Base-by-base conservation (phyloP, 805 yeast species). In the Cyberlindnera mrakii region DNA sequence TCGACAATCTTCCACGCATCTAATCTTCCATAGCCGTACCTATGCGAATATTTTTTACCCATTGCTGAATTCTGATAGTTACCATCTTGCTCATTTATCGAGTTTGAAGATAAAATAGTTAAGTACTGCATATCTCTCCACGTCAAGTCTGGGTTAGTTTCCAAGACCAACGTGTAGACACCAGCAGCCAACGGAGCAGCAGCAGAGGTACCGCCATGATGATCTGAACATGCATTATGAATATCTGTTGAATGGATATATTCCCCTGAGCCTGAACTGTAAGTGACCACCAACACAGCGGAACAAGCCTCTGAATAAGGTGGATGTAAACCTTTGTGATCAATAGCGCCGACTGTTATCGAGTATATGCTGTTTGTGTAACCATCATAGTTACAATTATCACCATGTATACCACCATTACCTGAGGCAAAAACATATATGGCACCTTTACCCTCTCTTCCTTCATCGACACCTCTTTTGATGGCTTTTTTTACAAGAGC, bases 121-220 rank as follows among this genome's bases (percentile, higher is more conserved):
- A 93, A 70, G 56, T 90, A 87, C 65, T 93, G 99, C 43, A 90
- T 72, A 60, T 93, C 99, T 60, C 99, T 76, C 99, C 99, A 93
- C 0, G 96, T 85, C 43, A 93, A 73, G 5, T 82, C 74, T 1
- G 96, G 96, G 51, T 95, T 85, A 4, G 83, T 89, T 53, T 82
- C 80, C 40, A 93, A 68, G 2, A 86, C 86, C 41, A 93, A 68
- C 0, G 97, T 77, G 60, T 85, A 88, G 1, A 93, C 74, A n/a
- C 98, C 99, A 0, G 98, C 97, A 0, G 97, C 98, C 44, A 93
- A 71, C 0, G 99, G 99, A 0, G 99, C 99, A 14, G 99, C 97
- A 0, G 99, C 99, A 18, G 98, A 91, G 0, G 99, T 93, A 17
- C 99, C 99, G 10, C 97, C 96, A 62, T 93, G 99, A 20, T 53